Conservation (phyloP, 805 yeast species). For the Barnettozyma sp. region DNA sequence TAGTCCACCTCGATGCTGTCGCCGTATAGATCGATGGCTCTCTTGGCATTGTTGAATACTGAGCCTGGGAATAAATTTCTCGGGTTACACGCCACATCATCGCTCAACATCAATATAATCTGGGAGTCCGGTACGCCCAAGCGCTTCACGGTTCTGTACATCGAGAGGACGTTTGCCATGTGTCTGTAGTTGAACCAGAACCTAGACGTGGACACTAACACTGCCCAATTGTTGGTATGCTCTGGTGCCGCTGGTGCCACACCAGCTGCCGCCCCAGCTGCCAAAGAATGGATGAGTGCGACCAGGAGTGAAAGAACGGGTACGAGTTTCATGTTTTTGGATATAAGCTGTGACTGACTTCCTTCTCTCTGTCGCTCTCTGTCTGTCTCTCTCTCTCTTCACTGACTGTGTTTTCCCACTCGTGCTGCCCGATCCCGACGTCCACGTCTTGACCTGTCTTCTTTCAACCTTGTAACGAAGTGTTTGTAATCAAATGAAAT, state of each 20-base stretch:
- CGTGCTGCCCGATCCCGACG: too few relatives aligned
- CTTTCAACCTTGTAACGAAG: too few relatives aligned
- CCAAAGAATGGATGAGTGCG: background rate
- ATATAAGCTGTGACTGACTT: too few relatives aligned
- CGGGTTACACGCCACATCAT: slow-evolving; percentile 95
- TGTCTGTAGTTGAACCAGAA: slow-evolving; percentile 99
- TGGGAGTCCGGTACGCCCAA: slow-evolving; percentile 97
- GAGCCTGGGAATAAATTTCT: slow-evolving; percentile 94
- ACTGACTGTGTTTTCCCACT: too few relatives aligned
- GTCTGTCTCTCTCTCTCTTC: too few relatives aligned
- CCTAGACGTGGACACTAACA: slow-evolving; percentile 87
- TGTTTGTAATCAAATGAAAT: too few relatives aligned
- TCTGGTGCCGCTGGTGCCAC: slow-evolving; percentile 20
- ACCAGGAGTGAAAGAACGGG: background rate
- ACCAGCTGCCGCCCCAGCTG: slow-evolving; percentile 23
- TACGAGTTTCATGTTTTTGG: background rate
- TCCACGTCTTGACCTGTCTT: too few relatives aligned
- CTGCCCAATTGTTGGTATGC: slow-evolving; percentile 74
- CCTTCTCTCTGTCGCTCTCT: too few relatives aligned
- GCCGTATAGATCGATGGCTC: slow-evolving; percentile 89
- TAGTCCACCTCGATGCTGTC: slow-evolving; percentile 94
- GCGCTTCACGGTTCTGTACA: slow-evolving; percentile 93
- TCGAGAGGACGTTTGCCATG: slow-evolving; percentile 91
- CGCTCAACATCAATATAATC: slow-evolving; percentile 91
- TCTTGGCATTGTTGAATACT: slow-evolving; percentile 88